Evolutionary conservation across 805 yeast species (phyloP), one percentile per base, ranked within the genome.

Genomic region (Geotrichum ghanense): DNA sequence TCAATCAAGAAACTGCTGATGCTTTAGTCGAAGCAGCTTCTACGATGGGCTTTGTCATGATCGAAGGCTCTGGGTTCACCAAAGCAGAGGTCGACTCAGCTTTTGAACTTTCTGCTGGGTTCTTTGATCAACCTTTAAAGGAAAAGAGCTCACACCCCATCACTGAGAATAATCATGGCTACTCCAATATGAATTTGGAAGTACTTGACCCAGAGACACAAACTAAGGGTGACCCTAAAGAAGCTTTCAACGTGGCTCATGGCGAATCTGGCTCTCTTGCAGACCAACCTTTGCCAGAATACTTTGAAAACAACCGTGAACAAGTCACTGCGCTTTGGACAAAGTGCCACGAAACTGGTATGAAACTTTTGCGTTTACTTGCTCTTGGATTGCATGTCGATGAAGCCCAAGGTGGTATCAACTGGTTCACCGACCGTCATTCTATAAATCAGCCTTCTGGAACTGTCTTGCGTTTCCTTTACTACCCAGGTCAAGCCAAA

Each of bases 341-440:
- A 39, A 80, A 79, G 53, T 65, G 83, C 45, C 74, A 74, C 50
- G 56, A 62, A 1, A 68, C 78, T 24, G 69, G 81, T 17, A 62
- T 69, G 44, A 69, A 63, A 41, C 66, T 83, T 44, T 67, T 84
- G 52, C 66, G 63, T 39, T 61, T 81, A 19, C 66, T 85, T 42
- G 84, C 87, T 0, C 63, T 71, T 50, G 87, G 83, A 1, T 66
- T 84, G 44, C 64, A 76, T 48, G 75, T 83, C 41, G 83, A 81
- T 49, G 78, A 73, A 47, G 52, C 62, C 2, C 61, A 63, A 25
- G 79, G 79, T 42, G 78, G 73, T 48, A 57, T 58, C 9, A 69
- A 76, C 16, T 83, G 88, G 85, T 83, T 83, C 61, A 66, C 72
- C 26, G 66, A 73, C 5, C 73, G 83, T 55, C 85, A 81, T 55